Conservation (phyloP, 2,329 filamentous ascomycete species). For the Furcasterigmium furcatum region DNA sequence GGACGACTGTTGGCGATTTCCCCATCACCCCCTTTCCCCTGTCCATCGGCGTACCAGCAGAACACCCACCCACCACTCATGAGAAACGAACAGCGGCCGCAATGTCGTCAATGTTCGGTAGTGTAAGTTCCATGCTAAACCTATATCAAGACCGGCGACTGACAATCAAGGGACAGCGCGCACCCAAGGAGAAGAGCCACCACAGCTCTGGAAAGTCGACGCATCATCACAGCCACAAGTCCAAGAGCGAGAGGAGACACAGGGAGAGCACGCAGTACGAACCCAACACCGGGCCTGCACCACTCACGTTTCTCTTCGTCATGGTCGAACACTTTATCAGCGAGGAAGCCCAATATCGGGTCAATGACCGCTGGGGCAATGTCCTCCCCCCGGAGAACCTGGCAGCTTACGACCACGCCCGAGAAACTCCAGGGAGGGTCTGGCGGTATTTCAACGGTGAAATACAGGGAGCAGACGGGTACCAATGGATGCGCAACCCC, state of each 20-base stretch:
- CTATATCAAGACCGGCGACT: no score
- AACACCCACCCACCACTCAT: no score
- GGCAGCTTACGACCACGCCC: constrained; percentile 13
- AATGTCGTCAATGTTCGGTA: no score
- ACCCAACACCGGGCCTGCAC: neutral
- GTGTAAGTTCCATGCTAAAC: no score
- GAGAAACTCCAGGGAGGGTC: constrained; percentile 25
- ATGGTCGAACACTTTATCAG: constrained; percentile 28
- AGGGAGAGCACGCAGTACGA: neutral
- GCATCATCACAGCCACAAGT: neutral
- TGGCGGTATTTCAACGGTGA: constrained; percentile 30
- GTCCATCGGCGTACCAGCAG: no score
- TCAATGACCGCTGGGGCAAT: constrained; percentile 21
- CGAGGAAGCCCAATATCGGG: constrained; percentile 3
- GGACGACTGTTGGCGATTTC: no score
- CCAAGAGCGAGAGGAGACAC: constrained; percentile 2
- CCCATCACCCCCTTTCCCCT: no score
- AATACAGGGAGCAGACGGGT: constrained; percentile 17
- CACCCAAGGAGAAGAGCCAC: neutral
- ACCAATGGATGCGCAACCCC: constrained; percentile 14
- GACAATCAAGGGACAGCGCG: no score
- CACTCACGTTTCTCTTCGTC: constrained; percentile 32
- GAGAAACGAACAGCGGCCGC: no score
- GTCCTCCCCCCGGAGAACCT: constrained; percentile 21
- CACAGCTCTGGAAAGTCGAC: neutral